phyloP scores from a whole-genome alignment of 1,139 yeast genomes.

The Nakaseomyces delphensis region DNA sequence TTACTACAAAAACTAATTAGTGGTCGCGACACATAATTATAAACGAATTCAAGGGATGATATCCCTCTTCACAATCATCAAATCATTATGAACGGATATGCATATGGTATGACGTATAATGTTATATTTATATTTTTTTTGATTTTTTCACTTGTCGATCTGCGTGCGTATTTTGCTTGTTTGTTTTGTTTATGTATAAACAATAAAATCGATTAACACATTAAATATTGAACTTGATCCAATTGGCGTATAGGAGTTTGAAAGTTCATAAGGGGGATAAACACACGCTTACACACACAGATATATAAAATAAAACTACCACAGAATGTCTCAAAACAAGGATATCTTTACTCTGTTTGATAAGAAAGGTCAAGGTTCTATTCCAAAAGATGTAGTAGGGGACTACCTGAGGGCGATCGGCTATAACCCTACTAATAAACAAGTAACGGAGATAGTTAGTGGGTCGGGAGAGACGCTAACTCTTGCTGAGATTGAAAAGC shows the following conservation, averaged over 20 bases:
- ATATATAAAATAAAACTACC: background rate
- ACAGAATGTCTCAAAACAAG: slow-evolving; percentile 41
- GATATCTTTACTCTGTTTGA: slow-evolving; percentile 97
- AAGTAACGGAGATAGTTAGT: slow-evolving; percentile 21
- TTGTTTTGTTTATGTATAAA: too few species aligned
- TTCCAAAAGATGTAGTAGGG: slow-evolving; percentile 81
- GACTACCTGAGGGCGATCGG: slow-evolving; percentile 95
- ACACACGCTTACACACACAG: background rate
- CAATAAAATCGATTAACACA: too few species aligned
- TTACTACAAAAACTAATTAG: too few species aligned
- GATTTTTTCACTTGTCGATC: too few species aligned
- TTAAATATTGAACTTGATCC: too few species aligned
- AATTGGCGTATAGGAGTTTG: background rate
- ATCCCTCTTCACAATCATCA: too few species aligned
- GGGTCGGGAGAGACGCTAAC: slow-evolving; percentile 16
- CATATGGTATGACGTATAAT: too few species aligned
- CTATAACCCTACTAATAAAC: slow-evolving; percentile 75
- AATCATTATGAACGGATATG: too few species aligned
- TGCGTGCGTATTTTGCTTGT: too few species aligned
- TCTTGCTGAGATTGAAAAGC: slow-evolving; percentile 20
- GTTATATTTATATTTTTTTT: too few species aligned
- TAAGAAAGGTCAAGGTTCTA: slow-evolving; percentile 90
- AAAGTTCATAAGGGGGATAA: background rate
- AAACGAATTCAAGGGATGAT: too few species aligned
- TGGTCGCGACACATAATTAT: too few species aligned